phyloP scores from a whole-genome alignment of 1,284 basidiomycete species.

The Fomitopsis schrenkii region DNA sequence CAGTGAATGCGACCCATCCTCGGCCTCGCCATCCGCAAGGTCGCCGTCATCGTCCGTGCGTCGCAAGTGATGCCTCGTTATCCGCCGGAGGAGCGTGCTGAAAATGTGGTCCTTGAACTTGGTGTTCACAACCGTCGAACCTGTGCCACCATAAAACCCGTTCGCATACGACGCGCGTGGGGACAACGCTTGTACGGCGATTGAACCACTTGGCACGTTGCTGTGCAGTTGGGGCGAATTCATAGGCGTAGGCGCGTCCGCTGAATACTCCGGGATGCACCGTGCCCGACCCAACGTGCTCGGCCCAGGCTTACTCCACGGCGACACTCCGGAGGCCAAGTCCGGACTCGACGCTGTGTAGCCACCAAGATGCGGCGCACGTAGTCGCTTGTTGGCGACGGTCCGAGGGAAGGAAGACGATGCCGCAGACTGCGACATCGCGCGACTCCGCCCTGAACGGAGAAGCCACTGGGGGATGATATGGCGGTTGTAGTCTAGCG shows the following conservation, averaged over 20 bases:
- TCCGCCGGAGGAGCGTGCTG: slow-evolving; percentile 74
- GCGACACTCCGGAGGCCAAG: slow-evolving; percentile 33
- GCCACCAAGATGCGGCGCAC: slow-evolving; percentile 38
- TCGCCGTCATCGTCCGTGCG: slow-evolving; percentile 41
- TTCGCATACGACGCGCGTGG: slow-evolving; percentile 16
- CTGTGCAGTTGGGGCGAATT: slow-evolving; percentile 39
- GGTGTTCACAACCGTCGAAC: slow-evolving; percentile 89
- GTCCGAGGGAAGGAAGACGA: slow-evolving; percentile 13
- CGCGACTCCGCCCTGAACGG: slow-evolving; percentile 46
- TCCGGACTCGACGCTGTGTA: slow-evolving; percentile 67
- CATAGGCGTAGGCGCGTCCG: slow-evolving; percentile 47
- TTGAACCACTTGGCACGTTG: not conserved
- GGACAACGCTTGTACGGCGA: slow-evolving; percentile 7
- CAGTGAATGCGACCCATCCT: slow-evolving; percentile 11
- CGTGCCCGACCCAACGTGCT: slow-evolving; percentile 7
- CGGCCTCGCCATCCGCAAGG: slow-evolving; percentile 37
- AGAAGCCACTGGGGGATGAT: slow-evolving; percentile 95
- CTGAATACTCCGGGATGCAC: slow-evolving; percentile 18
- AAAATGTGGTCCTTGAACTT: slow-evolving; percentile 93
- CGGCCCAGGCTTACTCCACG: not conserved
- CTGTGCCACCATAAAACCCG: slow-evolving; percentile 77
- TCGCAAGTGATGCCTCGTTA: slow-evolving; percentile 47
- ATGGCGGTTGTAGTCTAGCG: slow-evolving; percentile 89
- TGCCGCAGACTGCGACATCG: slow-evolving; percentile 45
- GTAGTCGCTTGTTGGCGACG: slow-evolving; percentile 17